phyloP scores from a whole-genome alignment of 805 yeast genomes.

The Wickerhamomyces hampshirensis region DNA sequence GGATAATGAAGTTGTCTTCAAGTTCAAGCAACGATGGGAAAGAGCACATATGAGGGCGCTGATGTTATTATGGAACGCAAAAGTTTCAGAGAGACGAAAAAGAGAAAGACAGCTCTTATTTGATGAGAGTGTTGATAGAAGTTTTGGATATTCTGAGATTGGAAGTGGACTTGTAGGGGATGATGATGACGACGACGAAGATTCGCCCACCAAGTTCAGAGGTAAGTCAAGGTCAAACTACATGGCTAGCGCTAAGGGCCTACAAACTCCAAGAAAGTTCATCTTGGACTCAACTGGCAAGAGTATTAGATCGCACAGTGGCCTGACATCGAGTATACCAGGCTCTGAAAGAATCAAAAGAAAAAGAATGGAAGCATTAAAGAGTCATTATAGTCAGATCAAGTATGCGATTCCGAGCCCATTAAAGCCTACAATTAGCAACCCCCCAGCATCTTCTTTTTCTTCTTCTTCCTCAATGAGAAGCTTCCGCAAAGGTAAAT shows the following conservation, averaged over 20 bases:
- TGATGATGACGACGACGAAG: slow-evolving; percentile 15
- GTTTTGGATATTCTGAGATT: slow-evolving; percentile 1
- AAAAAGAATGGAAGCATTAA: slow-evolving; percentile 32
- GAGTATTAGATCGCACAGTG: slow-evolving; percentile 2
- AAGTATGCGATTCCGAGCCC: slow-evolving; percentile 36
- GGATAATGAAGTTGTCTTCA: slow-evolving; percentile 29
- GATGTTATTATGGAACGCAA: slow-evolving; percentile 31
- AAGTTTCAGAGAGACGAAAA: background rate
- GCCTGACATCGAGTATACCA: slow-evolving; percentile 30
- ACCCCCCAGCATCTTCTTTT: background rate
- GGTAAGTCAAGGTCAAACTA: background rate
- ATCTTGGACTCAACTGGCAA: slow-evolving; percentile 2
- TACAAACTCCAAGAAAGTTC: slow-evolving; percentile 21
- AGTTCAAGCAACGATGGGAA: slow-evolving; percentile 34
- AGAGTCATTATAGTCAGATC: slow-evolving; percentile 29
- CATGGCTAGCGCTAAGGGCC: slow-evolving; percentile 6
- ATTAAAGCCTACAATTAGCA: slow-evolving; percentile 7
- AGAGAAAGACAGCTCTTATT: background rate
- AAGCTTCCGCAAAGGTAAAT: too few species aligned
- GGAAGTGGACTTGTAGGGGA: background rate
- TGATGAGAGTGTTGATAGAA: background rate
- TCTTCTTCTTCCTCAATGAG: too few species aligned
- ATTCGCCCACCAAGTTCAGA: slow-evolving; percentile 20
- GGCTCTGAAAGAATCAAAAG: slow-evolving; percentile 33
- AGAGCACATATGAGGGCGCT: slow-evolving; percentile 35